Evolutionary conservation across 768 basidiomycete genomes (phyloP), one percentile per base, ranked within the genome.

Genomic region (Termitomyces sp.): DNA sequence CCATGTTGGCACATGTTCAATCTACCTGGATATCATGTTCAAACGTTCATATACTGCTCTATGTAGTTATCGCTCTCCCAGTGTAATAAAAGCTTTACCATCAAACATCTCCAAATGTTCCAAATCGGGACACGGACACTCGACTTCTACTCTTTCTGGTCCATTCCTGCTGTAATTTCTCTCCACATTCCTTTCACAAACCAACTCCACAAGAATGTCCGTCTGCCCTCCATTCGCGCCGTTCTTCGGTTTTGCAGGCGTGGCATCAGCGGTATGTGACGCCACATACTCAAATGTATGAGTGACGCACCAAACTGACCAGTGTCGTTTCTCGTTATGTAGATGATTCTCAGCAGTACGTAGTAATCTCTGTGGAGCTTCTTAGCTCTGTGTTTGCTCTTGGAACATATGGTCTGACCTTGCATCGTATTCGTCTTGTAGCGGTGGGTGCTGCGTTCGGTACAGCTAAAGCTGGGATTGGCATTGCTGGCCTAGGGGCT

Each of bases 331-430:
- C 24, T 37, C 42, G 16, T 12, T 1, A 36, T 58, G 18, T 61
- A 98, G 95, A 98, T 98, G 95, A 80, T 95, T 67, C 85, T 98
- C 61, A 94, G 92, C 78, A 96, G 94, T 95, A 72, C 71, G 93
- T 85, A 42, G 46, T 47, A 30, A 37, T 16, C 27, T 45, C 47
- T 44, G 47, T 36, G 33, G 50, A 8, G 30, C 48, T 57, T 39
- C 9, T 2, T 27, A n/a, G 24, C 36, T 39, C 37, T 39, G 33
- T 22, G 31, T 58, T 11, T 50, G 56, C 13, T 46, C 56, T 57
- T 8, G 4, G 34, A 52, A 37, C 51, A 27, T 11, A 37, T 24
- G 34, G 34, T 18, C 51, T 49, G 41, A 61, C 27, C 37, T 42
- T 41, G 39, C 41, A 36, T 49, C 30, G 13, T 58, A 56, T 55